These are phyloP conservation scores for Allium fistulosum DNA, from an alignment of 106 monocot species.

Conservation along the genomic window DNA sequence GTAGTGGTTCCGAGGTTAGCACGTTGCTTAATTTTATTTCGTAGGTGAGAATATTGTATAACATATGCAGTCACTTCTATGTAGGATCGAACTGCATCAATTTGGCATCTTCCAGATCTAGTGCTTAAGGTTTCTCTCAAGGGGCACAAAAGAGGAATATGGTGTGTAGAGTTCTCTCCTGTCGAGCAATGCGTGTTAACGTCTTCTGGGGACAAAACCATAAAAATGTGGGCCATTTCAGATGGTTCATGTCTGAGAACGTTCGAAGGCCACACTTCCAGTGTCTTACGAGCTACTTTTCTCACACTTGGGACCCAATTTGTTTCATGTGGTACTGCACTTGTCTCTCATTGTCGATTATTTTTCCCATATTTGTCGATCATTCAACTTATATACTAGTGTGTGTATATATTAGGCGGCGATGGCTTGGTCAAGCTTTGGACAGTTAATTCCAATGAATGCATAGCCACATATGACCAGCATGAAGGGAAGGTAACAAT, in stretches of 20 bases:
- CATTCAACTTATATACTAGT: not conserved
- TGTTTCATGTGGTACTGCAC: constrained; percentile 70
- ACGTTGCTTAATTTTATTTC: not conserved
- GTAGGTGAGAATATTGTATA: too few species aligned
- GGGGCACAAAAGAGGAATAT: constrained; percentile 94
- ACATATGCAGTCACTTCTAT: not conserved
- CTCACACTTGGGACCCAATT: constrained; percentile 81
- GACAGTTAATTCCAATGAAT: constrained; percentile 83
- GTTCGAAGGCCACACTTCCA: constrained; percentile 92
- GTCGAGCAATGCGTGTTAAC: constrained; percentile 90
- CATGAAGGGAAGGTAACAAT: constrained; percentile 77
- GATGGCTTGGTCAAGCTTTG: constrained; percentile 97
- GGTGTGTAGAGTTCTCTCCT: constrained; percentile 97
- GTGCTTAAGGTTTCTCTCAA: constrained; percentile 42
- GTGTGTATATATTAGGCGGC: constrained; percentile 54
- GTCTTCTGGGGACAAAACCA: constrained; percentile 87
- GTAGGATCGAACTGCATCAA: constrained; percentile 83
- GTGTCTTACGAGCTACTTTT: constrained; percentile 80
- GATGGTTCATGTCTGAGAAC: constrained; percentile 96
- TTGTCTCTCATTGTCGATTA: too few species aligned
- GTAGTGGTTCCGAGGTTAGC: constrained; percentile 91
- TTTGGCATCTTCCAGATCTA: constrained; percentile 92
- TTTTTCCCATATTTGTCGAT: too few species aligned
- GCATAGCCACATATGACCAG: constrained; percentile 91
- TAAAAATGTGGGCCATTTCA: constrained; percentile 86